These are phyloP conservation scores for Coniferiporia weirii DNA, from an alignment of 1,284 basidiomycete genomes.

Conservation along the genomic window DNA sequence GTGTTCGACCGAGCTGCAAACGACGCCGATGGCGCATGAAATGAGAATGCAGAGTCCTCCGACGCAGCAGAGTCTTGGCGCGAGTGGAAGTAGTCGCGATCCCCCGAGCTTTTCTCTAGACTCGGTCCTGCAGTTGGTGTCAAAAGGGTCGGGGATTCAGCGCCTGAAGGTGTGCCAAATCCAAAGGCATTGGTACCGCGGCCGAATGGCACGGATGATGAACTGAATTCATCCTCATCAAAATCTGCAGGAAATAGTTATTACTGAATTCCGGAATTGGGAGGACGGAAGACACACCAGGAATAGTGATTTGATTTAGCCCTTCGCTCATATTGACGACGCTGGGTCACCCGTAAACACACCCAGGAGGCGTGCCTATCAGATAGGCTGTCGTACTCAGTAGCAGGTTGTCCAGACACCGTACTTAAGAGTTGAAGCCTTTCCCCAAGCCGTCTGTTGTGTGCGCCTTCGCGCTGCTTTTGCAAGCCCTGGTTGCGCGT, in stretches of 20 bases:
- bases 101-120: conserved; percentile 28
- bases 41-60: conserved; percentile 60
- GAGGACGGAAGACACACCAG: conserved; percentile 43
- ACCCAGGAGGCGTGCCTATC: too few relatives aligned
- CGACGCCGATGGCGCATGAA: conserved; percentile 28
- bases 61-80: conserved; percentile 71
- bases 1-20: conserved; percentile 35
- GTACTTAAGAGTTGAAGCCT: background rate
- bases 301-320: conserved; percentile 67
- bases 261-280: background rate
- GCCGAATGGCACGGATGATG: conserved; percentile 61
- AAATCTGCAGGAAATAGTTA: conserved; percentile 43
- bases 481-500: background rate
- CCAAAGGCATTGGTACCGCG: conserved; percentile 37
- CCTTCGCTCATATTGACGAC: conserved; percentile 19
- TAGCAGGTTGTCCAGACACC: background rate
- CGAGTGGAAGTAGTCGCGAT: conserved; percentile 64
- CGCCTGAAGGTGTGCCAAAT: conserved; percentile 41
- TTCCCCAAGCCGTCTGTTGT: background rate
- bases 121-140: conserved; percentile 46
- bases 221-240: conserved; percentile 63
- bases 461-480: background rate
- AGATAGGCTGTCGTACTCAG: too few relatives aligned
- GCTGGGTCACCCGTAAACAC: background rate
- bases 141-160: conserved; percentile 60